Percentiles rank a stretch among this genome's conserved stretches.
Evolutionary conservation across 2,329 filamentous ascomycete species (phyloP).

Genomic region (Ophiosphaerella herpotricha): DNA sequence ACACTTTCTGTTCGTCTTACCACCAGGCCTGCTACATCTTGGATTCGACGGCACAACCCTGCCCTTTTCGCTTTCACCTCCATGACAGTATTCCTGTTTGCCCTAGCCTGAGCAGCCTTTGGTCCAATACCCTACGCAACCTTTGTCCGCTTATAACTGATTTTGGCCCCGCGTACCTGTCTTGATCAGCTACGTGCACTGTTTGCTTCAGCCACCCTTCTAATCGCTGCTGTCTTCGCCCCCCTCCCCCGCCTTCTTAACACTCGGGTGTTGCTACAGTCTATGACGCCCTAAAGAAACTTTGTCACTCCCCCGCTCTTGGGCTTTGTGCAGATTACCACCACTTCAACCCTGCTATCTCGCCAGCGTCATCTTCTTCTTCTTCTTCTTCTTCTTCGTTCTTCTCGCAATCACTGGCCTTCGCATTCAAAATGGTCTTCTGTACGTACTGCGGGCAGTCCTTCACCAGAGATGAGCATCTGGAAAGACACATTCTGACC

Average conservation of each 20-base stretch:
- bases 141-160: conserved; percentile 17
- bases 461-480: conserved; percentile 58
- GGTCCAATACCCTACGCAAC: conserved; percentile 16
- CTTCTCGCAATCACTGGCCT: not conserved
- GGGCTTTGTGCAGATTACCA: too few species aligned
- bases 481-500: conserved; percentile 58
- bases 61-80: conserved; percentile 24
- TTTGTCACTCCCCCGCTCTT: too few species aligned
- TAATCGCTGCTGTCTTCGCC: conserved; percentile 1
- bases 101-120: conserved; percentile 16
- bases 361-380: not conserved
- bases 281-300: conserved; percentile 9
- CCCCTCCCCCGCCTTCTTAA: conserved; percentile 7
- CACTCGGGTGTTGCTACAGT: conserved; percentile 17
- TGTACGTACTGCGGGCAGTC: conserved; percentile 60
- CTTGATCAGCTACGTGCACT: conserved; percentile 11
- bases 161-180: conserved; percentile 10
- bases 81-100: conserved; percentile 21
- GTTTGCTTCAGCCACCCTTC: conserved; percentile 16
- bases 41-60: conserved; percentile 25
- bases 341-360: too few species aligned
- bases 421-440: conserved; percentile 52
- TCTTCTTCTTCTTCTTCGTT: not conserved
- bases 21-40: conserved; percentile 22
- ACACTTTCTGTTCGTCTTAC: conserved; percentile 28